A percentile compares a stretch with the other conserved stretches of the same genome.
phyloP scores from a whole-genome alignment of 306 rosid species.

The Castanea crenata region DNA sequence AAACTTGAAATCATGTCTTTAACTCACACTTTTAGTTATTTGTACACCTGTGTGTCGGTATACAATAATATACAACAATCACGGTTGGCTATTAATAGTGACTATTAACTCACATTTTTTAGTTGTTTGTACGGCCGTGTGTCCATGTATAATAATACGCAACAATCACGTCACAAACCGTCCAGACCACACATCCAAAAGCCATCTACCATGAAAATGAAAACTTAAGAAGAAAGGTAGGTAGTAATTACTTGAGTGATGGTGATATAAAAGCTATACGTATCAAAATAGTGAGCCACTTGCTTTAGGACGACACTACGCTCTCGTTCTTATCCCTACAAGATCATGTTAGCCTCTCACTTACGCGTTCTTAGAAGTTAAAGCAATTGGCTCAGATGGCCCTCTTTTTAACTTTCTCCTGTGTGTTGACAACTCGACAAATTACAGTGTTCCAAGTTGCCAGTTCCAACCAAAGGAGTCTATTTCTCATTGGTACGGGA shows the following conservation, averaged over 20 bases:
- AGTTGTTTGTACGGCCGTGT: too few relatives aligned
- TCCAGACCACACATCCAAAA: background rate
- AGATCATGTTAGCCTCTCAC: background rate
- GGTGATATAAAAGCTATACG: background rate
- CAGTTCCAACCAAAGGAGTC: background rate
- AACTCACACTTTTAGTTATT: too few relatives aligned
- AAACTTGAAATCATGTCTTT: too few relatives aligned
- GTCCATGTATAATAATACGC: too few relatives aligned
- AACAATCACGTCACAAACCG: too few relatives aligned
- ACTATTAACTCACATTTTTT: too few relatives aligned
- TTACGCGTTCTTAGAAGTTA: background rate
- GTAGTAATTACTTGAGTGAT: background rate
- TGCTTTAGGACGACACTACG: background rate
- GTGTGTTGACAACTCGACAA: too few relatives aligned
- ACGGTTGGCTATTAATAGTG: rapidly evolving
- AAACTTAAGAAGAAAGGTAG: background rate
- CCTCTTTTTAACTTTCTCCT: background rate
- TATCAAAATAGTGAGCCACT: background rate
- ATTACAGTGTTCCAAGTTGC: background rate
- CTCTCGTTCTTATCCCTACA: conserved; percentile 3
- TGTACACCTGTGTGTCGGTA: too few relatives aligned
- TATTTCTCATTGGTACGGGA: background rate
- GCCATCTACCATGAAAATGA: conserved; percentile 12
- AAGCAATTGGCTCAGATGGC: background rate
- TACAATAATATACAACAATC: too few relatives aligned